These are phyloP conservation scores for Kodamaea restingae DNA, from an alignment of 805 yeast genomes.

Conservation along the genomic window DNA sequence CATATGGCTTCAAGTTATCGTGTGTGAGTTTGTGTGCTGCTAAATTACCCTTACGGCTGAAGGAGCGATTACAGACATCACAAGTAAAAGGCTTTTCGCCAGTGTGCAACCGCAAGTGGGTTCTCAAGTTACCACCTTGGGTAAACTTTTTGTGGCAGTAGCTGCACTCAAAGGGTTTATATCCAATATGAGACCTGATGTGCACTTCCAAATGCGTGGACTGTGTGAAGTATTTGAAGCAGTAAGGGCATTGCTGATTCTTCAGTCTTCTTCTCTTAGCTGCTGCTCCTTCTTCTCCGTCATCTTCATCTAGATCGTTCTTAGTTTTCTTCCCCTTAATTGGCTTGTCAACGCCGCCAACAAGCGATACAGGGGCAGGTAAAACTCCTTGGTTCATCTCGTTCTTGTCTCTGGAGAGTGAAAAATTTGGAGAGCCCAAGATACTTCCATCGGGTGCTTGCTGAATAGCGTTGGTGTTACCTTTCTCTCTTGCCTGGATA, in stretches of 20 bases:
- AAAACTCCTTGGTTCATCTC: conserved; percentile 44
- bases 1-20: conserved; percentile 70
- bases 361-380: conserved; percentile 54
- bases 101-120: conserved; percentile 82
- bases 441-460: conserved; percentile 70
- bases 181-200: conserved; percentile 80
- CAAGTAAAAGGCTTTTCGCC: conserved; percentile 91
- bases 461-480: conserved; percentile 59
- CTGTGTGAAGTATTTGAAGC: conserved; percentile 78
- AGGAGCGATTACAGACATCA: conserved; percentile 67
- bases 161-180: conserved; percentile 76
- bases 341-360: conserved; percentile 78
- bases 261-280: conserved; percentile 33
- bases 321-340: conserved; percentile 24
- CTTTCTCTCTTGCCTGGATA: conserved; percentile 82
- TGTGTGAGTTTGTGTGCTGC: conserved; percentile 87
- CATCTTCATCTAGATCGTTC: conserved; percentile 19
- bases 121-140: conserved; percentile 85
- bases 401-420: conserved; percentile 11
- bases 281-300: conserved; percentile 15
- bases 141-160: conserved; percentile 80
- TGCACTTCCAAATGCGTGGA: conserved; percentile 91
- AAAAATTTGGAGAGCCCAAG: conserved; percentile 37
- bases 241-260: conserved; percentile 68
- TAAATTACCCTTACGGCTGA: conserved; percentile 87